Percentiles rank a stretch among this genome's conserved stretches.
phyloP scores from a whole-genome alignment of 257 asterid genomes.

The Linderniella brevidens region DNA sequence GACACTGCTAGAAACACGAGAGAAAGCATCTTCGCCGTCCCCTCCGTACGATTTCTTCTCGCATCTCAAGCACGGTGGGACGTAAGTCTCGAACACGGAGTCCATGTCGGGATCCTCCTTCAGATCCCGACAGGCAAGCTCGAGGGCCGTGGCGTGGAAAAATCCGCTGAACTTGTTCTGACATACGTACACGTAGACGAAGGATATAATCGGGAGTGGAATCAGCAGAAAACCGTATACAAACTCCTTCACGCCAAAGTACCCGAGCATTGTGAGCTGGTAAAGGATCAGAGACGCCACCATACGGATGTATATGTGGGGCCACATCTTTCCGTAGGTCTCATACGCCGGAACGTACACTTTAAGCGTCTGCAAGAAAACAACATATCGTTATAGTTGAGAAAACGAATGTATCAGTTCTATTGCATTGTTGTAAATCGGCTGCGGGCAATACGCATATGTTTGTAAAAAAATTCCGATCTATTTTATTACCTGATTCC shows the following conservation, averaged over 20 bases:
- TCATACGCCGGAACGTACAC: constrained; percentile 73
- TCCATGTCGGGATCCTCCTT: constrained; percentile 68
- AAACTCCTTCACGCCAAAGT: constrained; percentile 37
- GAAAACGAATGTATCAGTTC: no score
- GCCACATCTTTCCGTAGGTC: constrained; percentile 86
- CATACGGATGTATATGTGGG: constrained; percentile 58
- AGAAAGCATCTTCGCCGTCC: constrained; percentile 47
- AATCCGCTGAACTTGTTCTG: constrained; percentile 39
- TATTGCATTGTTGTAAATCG: no score
- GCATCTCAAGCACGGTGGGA: constrained; percentile 53
- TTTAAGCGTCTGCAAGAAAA: constrained; percentile 6
- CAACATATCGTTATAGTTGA: background rate
- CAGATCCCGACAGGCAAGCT: constrained; percentile 40
- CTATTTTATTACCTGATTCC: constrained; percentile 50
- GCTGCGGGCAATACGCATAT: no score
- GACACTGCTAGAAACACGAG: constrained; percentile 35
- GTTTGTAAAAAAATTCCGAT: no score
- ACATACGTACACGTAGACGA: constrained; percentile 34
- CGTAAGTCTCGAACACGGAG: constrained; percentile 33
- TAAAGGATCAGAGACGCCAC: constrained; percentile 44
- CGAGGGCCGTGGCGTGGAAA: constrained; percentile 55
- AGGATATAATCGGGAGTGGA: constrained; percentile 40
- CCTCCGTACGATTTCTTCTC: constrained; percentile 52
- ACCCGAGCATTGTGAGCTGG: constrained; percentile 73
- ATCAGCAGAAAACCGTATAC: constrained; percentile 26